phyloP scores from a whole-genome alignment of 176 grass and related monocot species.

The Poa pratensis region DNA sequence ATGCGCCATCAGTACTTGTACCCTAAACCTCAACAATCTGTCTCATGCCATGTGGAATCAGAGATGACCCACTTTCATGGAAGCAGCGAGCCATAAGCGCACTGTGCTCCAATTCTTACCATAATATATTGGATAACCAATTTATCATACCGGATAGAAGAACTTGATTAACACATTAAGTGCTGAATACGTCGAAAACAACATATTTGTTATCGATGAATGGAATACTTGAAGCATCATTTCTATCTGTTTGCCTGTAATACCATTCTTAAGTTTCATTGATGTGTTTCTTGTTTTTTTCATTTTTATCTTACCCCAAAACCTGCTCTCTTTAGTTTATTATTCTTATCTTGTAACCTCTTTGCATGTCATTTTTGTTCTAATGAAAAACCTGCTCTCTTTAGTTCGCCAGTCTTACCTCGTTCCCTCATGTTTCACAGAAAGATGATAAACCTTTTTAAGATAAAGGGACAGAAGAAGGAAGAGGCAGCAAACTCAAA shows the following conservation, averaged over 20 bases:
- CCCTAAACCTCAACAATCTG: background rate
- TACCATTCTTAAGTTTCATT: background rate
- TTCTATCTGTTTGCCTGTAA: background rate
- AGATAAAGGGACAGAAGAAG: slow-evolving; percentile 64
- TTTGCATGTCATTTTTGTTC: background rate
- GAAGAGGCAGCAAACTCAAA: slow-evolving; percentile 60
- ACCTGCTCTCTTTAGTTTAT: background rate
- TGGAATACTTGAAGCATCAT: background rate
- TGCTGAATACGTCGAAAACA: background rate
- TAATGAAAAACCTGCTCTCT: background rate
- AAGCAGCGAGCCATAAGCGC: background rate
- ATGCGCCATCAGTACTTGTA: background rate
- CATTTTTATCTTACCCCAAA: background rate
- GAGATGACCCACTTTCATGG: background rate
- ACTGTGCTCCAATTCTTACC: background rate
- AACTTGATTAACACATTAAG: background rate
- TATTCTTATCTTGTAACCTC: background rate
- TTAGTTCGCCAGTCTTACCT: background rate
- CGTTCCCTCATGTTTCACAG: background rate
- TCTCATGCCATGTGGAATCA: background rate
- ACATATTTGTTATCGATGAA: background rate
- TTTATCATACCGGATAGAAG: background rate
- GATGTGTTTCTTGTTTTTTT: background rate
- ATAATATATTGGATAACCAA: background rate
- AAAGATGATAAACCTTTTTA: slow-evolving; percentile 72